Evolutionary conservation across 2,329 filamentous ascomycete genomes (phyloP).

Genomic region (Aspergillus tubingensis): DNA sequence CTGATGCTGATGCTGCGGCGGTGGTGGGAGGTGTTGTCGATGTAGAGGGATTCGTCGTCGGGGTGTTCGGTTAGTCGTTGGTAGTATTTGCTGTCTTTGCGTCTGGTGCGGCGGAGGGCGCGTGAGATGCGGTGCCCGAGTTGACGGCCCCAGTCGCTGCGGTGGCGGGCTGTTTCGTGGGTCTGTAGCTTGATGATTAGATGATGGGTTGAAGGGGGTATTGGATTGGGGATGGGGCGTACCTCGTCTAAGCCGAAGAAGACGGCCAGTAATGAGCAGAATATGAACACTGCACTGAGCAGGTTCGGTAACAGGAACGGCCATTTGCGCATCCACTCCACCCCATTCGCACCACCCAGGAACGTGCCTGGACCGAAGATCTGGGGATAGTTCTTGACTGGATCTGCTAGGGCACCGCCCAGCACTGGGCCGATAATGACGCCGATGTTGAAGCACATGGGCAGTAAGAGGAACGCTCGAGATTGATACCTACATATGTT

Average conservation of each 20-base stretch:
- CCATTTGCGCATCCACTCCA: slow-evolving; percentile 65
- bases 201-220: too few species aligned
- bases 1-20: slow-evolving; percentile 9
- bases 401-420: slow-evolving; percentile 69
- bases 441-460: slow-evolving; percentile 71
- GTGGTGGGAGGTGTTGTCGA: slow-evolving; percentile 29
- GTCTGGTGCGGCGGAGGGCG: slow-evolving; percentile 25
- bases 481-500: slow-evolving; percentile 43
- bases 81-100: slow-evolving; percentile 28
- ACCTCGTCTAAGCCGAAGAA: slow-evolving; percentile 69
- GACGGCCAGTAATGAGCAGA: slow-evolving; percentile 56
- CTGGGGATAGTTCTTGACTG: slow-evolving; percentile 60
- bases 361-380: slow-evolving; percentile 63
- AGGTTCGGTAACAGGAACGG: slow-evolving; percentile 72
- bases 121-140: slow-evolving; percentile 39
- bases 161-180: slow-evolving; percentile 41
- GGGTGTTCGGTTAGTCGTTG: slow-evolving; percentile 33
- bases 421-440: slow-evolving; percentile 61
- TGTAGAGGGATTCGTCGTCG: slow-evolving; percentile 35
- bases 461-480: slow-evolving; percentile 60
- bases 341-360: slow-evolving; percentile 59
- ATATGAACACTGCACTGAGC: slow-evolving; percentile 63
- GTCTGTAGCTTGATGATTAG: slow-evolving; percentile 25
- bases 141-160: slow-evolving; percentile 44
- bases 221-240: slow-evolving; percentile 9